Evolutionary conservation across 2,329 filamentous ascomycete genomes (phyloP), one percentile per base, ranked within the genome.

Genomic region (Diaporthe sp.): DNA sequence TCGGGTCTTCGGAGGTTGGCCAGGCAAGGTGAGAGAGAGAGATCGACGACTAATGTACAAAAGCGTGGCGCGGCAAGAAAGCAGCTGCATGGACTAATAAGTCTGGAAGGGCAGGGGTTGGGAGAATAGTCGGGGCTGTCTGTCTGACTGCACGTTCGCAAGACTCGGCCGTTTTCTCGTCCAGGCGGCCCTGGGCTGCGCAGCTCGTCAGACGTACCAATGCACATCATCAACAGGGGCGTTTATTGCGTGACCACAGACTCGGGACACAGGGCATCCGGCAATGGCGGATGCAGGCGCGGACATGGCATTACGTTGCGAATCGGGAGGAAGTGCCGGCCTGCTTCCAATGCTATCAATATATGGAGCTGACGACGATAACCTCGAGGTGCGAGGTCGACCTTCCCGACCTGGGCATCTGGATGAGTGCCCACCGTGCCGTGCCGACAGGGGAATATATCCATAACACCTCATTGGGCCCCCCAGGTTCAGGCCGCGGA

Each of bases 391-490:
- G 65, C 65, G 47, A 53, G 34, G 65, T 20, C 65, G 47, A 68
- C 65, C 65, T 68, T 68, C 65, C 65, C 65, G 28, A 68, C 65
- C 65, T 51, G 65, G 65, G 47, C 65, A 68, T 31, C 31, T 31
- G 31, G 31, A 31, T 31, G 31, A 31, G 31, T 31, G 31, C 31
- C 31, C 31, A 31, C 31, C 31, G 65, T 68, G 65, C 65, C 65
- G 65, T 68, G 65, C 31, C 31, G 65, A 68, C 65, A 68, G 34
- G 65, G 65, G 65, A 39, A 53, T 68, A 68, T 68, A 68, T 68
- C 65, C 65, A 68, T 68, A 53, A 68, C 65, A 68, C 47, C 65
- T 68, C 65, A 68, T 68, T 68, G 65, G 65, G 47, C 65, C 65
- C 65, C 47, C 65, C 47, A 53, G 65, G 47, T 28, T 13, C 65